A percentile compares a stretch with the other conserved stretches of the same genome.
Conservation (phyloP, 495 filamentous ascomycete genomes). For the Penicillium coprophilum region DNA sequence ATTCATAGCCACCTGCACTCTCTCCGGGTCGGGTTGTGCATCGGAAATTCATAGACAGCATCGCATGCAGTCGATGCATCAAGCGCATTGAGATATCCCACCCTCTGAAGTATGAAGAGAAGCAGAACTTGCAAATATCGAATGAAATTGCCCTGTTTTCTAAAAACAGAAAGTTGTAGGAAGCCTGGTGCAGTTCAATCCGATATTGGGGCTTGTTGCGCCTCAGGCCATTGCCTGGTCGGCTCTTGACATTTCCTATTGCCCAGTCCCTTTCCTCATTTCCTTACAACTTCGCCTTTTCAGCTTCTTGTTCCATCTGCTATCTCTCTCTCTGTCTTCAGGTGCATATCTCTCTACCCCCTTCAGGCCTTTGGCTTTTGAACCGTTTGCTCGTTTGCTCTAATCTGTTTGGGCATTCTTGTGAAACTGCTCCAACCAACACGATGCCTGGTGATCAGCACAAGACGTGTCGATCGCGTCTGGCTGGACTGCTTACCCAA, state of each 20-base stretch:
- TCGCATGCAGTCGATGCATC: background rate
- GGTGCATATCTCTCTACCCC: background rate
- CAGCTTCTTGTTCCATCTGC: background rate
- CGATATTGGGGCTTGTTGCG: background rate
- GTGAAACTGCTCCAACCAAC: background rate
- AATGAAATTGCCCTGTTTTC: background rate
- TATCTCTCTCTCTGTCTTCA: no score
- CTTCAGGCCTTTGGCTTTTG: background rate
- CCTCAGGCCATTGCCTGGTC: background rate
- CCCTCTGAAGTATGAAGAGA: conserved; percentile 1
- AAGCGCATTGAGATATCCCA: background rate
- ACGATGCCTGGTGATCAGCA: background rate
- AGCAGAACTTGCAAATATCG: background rate
- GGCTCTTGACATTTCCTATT: background rate
- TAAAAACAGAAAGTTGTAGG: background rate
- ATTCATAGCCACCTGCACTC: background rate
- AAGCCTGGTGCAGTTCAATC: background rate
- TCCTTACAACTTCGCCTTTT: background rate
- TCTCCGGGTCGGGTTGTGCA: background rate
- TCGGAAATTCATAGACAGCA: background rate
- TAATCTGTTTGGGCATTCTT: background rate
- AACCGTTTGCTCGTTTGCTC: background rate
- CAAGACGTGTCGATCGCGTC: background rate
- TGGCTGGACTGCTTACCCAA: conserved; percentile 67
- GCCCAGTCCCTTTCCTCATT: background rate